Base-by-base conservation (phyloP, 106 monocot species). In the Phalaenopsis equestris region DNA sequence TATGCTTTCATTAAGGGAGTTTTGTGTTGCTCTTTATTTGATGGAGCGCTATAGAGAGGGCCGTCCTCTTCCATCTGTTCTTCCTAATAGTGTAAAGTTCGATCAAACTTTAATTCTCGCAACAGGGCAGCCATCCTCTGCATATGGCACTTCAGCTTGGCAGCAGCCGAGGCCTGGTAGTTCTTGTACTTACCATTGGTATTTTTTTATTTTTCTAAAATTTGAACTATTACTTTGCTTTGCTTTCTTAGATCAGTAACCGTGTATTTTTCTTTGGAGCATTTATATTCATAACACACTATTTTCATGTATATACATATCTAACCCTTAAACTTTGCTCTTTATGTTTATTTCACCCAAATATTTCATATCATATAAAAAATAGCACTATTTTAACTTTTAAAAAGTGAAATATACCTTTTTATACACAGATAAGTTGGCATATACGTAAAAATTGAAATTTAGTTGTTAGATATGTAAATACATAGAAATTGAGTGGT, bases 1-100 rank as follows among this genome's bases (percentile, higher is more conserved):
- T 82, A 99, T 94, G 98, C 98, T 99, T 87, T 89, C 94, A 42
- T 76, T 91, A 19, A 85, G 92, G 79, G 98, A 99, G 83, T 99
- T 99, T 79, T 94, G 92, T 80, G 81, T 90, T 86, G 89, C 98
- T 39, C 84, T 99, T 41, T 99, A 94, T 85, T 84, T 99, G 79
- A 94, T 99, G 94, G 98, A 99, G 82, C 84, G 94, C 55, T 87
- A 83, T 74, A 81, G 94, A 58, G 91, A 94, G 91, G 98, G 98
- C 70, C 84, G 83, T 83, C 79, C 90, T 80, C 84, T 94, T 77
- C 98, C 98, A 55, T 17, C 89, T n/a, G 81, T 75, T 48, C 90
- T 99, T 73, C 98, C 98, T 75, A 88, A 89, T 67, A 89, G 79
- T 55, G 67, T 99, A 21, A 85, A 80, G 61, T 90, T 85, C 83